phyloP scores from a whole-genome alignment of 2,329 filamentous ascomycete species.

The Cercospora nicotianae region DNA sequence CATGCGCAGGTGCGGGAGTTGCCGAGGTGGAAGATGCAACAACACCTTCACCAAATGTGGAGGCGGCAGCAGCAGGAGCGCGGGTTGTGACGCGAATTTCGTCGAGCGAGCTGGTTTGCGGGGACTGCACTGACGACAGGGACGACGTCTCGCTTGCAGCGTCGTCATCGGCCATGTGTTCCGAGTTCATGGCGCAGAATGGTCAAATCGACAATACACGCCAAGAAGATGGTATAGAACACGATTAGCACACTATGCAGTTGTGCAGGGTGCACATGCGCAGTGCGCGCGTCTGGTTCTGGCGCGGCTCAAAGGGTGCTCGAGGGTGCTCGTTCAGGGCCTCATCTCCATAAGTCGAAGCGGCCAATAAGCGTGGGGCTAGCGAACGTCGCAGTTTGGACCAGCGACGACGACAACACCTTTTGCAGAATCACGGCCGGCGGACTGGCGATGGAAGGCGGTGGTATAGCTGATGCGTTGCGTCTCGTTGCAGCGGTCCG shows the following conservation, averaged over 20 bases:
- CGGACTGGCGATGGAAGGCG: neutral
- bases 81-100: conserved; percentile 13
- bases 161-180: neutral
- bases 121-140: conserved; percentile 15
- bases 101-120: conserved; percentile 11
- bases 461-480: neutral
- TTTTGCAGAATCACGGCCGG: neutral
- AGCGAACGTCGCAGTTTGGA: conserved; percentile 12
- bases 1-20: conserved; percentile 23
- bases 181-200: neutral
- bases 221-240: conserved; percentile 9
- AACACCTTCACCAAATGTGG: conserved; percentile 39
- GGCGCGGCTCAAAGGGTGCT: neutral
- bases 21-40: conserved; percentile 32
- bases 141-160: conserved; percentile 14
- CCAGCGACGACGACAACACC: conserved; percentile 9
- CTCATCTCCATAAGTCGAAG: conserved; percentile 7
- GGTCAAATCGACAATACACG: neutral
- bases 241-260: neutral
- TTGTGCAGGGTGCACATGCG: conserved; percentile 2
- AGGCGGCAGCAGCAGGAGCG: conserved; percentile 9
- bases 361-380: conserved; percentile 16
- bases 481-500: neutral
- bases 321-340: conserved; percentile 10
- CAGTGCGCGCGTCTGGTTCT: neutral